Evolutionary conservation across 163 green algal genomes (phyloP).

Genomic region (Smithsoniella earleae): DNA sequence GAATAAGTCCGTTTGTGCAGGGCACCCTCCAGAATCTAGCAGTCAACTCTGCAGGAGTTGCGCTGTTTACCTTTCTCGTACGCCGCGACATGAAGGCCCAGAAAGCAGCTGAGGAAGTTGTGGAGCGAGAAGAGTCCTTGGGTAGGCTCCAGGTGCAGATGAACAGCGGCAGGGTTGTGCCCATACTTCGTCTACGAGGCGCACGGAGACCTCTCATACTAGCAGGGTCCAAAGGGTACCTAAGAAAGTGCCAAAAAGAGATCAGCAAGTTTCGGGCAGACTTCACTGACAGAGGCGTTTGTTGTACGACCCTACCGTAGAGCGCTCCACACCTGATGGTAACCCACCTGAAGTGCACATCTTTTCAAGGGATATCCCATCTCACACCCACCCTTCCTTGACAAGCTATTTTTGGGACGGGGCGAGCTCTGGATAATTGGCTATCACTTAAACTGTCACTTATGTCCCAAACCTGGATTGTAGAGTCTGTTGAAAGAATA

Average conservation of each 20-base stretch:
- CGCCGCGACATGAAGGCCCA: conserved; percentile 47
- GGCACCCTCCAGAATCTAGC: conserved; percentile 71
- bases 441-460: no score
- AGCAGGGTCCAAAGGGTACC: conserved; percentile 51
- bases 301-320: conserved; percentile 43
- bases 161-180: conserved; percentile 47
- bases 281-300: conserved; percentile 61
- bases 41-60: conserved; percentile 65
- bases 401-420: no score
- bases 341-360: no score
- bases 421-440: no score
- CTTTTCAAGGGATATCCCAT: no score
- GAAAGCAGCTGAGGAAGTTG: conserved; percentile 46
- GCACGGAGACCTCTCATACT: conserved; percentile 63
- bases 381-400: no score
- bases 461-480: no score
- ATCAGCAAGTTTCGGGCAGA: conserved; percentile 43
- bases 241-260: conserved; percentile 50
- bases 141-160: conserved; percentile 63
- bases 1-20: conserved; percentile 6
- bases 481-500: no score
- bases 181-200: conserved; percentile 62
- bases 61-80: conserved; percentile 60
- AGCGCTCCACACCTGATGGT: no score
- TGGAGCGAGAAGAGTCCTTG: conserved; percentile 70